Conservation (phyloP, 2,329 filamentous ascomycete genomes). For the Pseudogymnoascus sp. region DNA sequence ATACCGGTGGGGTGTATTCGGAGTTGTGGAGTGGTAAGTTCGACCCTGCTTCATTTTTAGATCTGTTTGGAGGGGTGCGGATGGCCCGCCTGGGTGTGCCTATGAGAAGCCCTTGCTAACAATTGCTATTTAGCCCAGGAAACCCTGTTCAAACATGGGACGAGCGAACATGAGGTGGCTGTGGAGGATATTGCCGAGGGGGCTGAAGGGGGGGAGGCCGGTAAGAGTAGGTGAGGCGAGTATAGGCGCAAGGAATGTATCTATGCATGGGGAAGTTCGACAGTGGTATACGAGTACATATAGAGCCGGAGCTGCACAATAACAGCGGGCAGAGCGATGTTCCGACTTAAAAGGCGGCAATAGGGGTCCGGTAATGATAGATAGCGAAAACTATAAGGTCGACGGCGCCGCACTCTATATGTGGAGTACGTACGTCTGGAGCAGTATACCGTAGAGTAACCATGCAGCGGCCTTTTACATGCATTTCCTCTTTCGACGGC, state of each 20-base stretch:
- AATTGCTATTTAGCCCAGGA: conserved; percentile 46
- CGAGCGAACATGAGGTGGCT: conserved; percentile 30
- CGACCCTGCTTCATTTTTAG: neutral
- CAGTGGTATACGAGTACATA: neutral
- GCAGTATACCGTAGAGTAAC: too few relatives aligned
- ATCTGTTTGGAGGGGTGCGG: neutral
- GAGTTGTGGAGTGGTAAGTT: conserved; percentile 81
- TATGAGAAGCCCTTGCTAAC: conserved; percentile 4
- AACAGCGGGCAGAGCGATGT: neutral
- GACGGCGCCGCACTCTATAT: neutral
- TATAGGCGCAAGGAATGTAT: neutral
- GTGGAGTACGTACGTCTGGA: neutral
- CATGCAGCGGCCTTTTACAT: too few relatives aligned
- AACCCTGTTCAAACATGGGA: conserved; percentile 44
- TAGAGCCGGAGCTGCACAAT: neutral
- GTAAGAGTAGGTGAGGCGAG: neutral
- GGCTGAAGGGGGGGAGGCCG: neutral
- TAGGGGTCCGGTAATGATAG: neutral
- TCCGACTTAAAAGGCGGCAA: neutral
- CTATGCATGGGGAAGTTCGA: neutral
- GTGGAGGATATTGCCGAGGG: conserved; percentile 7
- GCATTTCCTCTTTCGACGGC: too few relatives aligned
- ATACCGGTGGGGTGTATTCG: conserved; percentile 70
- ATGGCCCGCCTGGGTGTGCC: neutral
- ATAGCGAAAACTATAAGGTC: neutral